Percentiles rank a stretch among this genome's conserved stretches.
Evolutionary conservation across 2,329 filamentous ascomycete species (phyloP).

Genomic region (Alternaria brassicicola): DNA sequence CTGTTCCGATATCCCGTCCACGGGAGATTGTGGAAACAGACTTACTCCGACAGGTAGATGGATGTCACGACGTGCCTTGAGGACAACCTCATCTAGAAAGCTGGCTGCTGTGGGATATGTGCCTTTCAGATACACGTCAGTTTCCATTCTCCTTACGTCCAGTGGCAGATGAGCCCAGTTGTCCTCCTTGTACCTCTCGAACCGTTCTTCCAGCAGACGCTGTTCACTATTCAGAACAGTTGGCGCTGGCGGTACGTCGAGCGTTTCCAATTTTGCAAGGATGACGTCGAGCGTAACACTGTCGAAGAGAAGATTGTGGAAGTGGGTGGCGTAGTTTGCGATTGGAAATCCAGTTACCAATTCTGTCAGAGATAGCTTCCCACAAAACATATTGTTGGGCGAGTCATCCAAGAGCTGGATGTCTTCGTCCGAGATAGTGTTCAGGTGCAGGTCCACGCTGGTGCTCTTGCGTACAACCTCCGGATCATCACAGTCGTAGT

Average conservation of each 20-base stretch:
- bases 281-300: not conserved
- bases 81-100: constrained; percentile 5
- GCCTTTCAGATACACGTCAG: constrained; percentile 5
- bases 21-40: constrained; percentile 3
- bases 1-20: constrained; percentile 3
- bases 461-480: constrained; percentile 11
- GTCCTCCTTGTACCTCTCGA: not conserved
- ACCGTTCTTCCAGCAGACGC: not conserved
- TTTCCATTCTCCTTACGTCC: not conserved
- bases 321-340: not conserved
- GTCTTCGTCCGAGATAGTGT: constrained; percentile 6
- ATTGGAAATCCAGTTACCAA: constrained; percentile 1
- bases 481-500: constrained; percentile 15
- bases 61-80: constrained; percentile 12
- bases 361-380: not conserved
- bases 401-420: not conserved
- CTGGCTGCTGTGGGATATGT: not conserved
- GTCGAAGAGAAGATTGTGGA: constrained; percentile 14
- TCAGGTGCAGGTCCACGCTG: constrained; percentile 19
- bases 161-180: constrained; percentile 6
- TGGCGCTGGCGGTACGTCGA: not conserved
- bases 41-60: constrained; percentile 8
- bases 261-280: not conserved
- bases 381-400: not conserved
- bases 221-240: not conserved